Conservation (phyloP, 352 stramenopile genomes). For the Phytophthora capsici region DNA sequence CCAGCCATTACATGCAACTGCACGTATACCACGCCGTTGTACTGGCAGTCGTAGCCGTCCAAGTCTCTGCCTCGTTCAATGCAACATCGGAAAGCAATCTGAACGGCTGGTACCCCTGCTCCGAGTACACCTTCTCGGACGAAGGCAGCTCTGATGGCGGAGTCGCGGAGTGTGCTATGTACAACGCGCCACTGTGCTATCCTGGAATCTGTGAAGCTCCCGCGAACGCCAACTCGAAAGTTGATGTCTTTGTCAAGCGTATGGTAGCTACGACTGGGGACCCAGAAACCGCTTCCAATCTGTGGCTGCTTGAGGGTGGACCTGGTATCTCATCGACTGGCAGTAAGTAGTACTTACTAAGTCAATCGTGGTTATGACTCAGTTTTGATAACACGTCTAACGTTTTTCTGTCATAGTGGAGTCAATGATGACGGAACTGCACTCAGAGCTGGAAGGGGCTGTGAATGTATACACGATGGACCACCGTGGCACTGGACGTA, state of each 20-base stretch:
- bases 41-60: background rate
- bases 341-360: too few species aligned
- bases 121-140: slow-evolving; percentile 9
- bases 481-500: background rate
- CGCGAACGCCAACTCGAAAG: background rate
- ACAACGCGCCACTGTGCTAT: slow-evolving; percentile 43
- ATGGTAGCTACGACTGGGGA: background rate
- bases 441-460: background rate
- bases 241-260: background rate
- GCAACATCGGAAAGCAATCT: background rate
- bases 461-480: background rate
- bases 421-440: background rate
- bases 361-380: too few species aligned
- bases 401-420: background rate
- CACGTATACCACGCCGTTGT: slow-evolving; percentile 1
- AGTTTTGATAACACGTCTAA: background rate
- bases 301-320: background rate
- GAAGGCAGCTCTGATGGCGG: slow-evolving; percentile 1
- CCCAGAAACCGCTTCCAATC: background rate
- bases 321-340: background rate
- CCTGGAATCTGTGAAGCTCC: background rate
- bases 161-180: slow-evolving; percentile 37
- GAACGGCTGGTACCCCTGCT: slow-evolving; percentile 39
- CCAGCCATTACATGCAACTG: too few species aligned
- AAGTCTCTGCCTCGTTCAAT: background rate